Conservation (phyloP, 805 yeast genomes). For the Ogataea kodamae region DNA sequence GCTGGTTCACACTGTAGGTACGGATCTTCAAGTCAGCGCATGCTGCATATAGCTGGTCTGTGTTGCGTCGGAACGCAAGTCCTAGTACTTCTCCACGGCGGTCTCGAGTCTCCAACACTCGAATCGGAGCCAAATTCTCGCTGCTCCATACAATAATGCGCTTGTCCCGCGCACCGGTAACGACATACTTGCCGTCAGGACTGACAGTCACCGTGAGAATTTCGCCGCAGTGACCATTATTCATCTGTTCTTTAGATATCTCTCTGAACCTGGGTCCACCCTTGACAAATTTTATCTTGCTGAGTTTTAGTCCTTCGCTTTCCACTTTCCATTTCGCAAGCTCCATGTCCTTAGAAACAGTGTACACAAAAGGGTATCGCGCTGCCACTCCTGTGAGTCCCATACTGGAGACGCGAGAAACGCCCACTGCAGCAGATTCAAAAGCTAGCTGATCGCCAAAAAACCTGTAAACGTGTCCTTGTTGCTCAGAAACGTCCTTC, state of each 20-base stretch:
- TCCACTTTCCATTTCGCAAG: constrained; percentile 77
- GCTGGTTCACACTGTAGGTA: constrained; percentile 79
- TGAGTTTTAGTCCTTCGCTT: constrained; percentile 54
- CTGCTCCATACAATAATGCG: constrained; percentile 83
- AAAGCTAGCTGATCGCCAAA: constrained; percentile 48
- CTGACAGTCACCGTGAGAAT: constrained; percentile 77
- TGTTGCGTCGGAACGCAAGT: constrained; percentile 69
- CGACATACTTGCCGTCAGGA: constrained; percentile 83
- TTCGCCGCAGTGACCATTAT: constrained; percentile 74
- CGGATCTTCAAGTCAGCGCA: constrained; percentile 91
- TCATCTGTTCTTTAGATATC: constrained; percentile 45
- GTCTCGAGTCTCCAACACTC: constrained; percentile 72
- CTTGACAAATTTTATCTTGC: constrained; percentile 56
- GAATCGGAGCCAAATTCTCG: constrained; percentile 69
- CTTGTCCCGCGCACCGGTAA: constrained; percentile 86
- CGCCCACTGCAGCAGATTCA: constrained; percentile 40
- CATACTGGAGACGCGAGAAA: constrained; percentile 59
- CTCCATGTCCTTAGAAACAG: constrained; percentile 78
- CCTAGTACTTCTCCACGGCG: constrained; percentile 70
- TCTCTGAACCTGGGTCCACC: constrained; percentile 54
- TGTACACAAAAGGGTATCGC: constrained; percentile 60
- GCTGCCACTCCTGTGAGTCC: constrained; percentile 56
- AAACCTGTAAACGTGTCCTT: constrained; percentile 76
- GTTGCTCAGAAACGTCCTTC: constrained; percentile 85
- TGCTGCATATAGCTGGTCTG: constrained; percentile 86